phyloP scores from a whole-genome alignment of 2,329 filamentous ascomycete species.

The Alternaria sp. region DNA sequence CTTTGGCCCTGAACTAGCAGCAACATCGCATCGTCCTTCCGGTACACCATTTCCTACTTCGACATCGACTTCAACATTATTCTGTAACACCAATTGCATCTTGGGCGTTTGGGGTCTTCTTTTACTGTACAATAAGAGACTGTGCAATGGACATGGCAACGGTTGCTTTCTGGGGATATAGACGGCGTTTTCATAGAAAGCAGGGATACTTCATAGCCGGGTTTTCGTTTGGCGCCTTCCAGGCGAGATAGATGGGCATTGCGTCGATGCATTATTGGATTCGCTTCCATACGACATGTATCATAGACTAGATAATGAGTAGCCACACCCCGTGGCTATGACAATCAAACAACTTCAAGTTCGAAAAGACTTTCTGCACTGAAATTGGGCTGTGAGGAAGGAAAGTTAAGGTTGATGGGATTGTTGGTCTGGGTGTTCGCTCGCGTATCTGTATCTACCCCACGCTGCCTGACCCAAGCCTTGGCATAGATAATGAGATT shows the following conservation, averaged over 20 bases:
- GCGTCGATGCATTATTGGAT: neutral
- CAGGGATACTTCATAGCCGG: constrained; percentile 6
- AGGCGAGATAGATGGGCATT: constrained; percentile 5
- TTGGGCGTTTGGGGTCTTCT: constrained; percentile 19
- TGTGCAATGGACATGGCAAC: constrained; percentile 15
- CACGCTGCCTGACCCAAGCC: constrained; percentile 21
- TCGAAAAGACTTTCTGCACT: neutral
- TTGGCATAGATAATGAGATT: constrained; percentile 33
- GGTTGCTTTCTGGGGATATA: constrained; percentile 16
- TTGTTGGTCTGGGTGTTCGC: neutral
- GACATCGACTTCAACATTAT: constrained; percentile 8
- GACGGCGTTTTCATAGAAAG: constrained; percentile 12
- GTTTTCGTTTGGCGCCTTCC: neutral
- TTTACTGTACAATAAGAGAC: constrained; percentile 16
- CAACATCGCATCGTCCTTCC: neutral
- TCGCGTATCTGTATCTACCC: constrained; percentile 11
- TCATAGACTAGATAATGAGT: neutral
- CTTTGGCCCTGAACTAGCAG: constrained; percentile 7
- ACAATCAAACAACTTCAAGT: neutral
- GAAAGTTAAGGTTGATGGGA: neutral
- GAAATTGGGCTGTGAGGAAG: neutral
- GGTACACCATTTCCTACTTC: neutral
- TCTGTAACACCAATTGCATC: constrained; percentile 15
- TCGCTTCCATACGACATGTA: constrained; percentile 2
- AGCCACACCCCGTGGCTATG: neutral